Base-by-base conservation (phyloP, 1,139 yeast genomes). In the Pichiaceae sp. region DNA sequence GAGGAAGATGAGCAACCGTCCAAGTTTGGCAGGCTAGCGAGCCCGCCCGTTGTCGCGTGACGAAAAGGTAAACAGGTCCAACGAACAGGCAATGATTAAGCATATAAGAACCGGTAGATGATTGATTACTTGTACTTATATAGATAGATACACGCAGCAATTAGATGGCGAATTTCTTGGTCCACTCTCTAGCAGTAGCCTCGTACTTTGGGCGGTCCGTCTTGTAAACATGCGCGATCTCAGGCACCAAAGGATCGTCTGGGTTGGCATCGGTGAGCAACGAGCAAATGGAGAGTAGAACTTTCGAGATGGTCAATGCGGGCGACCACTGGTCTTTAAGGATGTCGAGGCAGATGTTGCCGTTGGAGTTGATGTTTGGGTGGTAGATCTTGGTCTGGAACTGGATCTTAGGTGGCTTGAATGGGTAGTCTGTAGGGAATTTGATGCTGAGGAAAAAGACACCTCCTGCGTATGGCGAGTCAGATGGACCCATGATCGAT, bases 131-230 rank as follows among this genome's bases (percentile, higher is more conserved):
- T n/a, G n/a, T n/a, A n/a, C n/a, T n/a, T n/a, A n/a, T n/a, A n/a
- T n/a, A n/a, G n/a, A n/a, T n/a, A n/a, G n/a, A n/a, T n/a, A n/a
- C n/a, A 11, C 9, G 9, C 7, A 11, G n/a, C 6, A 25, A 25
- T 25, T 71, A 91, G 58, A 89, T 93, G 50, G 98, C 98, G 63
- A 85, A 91, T 68, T 91, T 91, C 70, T 91, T 83, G 37, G 98
- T 91, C 97, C 98, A 91, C 68, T 91, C 99, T 59, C 83, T 81
- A 40, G 99, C 99, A 43, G 95, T 89, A 49, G 95, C 86, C 66
- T 91, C 97, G 62, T 89, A 91, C 64, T 89, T 85, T 42, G 87
- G 71, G 61, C 95, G 76, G 67, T 91, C 97, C 50, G 87, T 86
- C 71, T 89, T 89, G 71, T 91, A 93, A 49, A 87, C 78, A 60